A percentile compares a stretch with the other conserved stretches of the same genome.
Evolutionary conservation across 164 flowering plant species (phyloP).

Genomic region (Liquidambar formosana): DNA sequence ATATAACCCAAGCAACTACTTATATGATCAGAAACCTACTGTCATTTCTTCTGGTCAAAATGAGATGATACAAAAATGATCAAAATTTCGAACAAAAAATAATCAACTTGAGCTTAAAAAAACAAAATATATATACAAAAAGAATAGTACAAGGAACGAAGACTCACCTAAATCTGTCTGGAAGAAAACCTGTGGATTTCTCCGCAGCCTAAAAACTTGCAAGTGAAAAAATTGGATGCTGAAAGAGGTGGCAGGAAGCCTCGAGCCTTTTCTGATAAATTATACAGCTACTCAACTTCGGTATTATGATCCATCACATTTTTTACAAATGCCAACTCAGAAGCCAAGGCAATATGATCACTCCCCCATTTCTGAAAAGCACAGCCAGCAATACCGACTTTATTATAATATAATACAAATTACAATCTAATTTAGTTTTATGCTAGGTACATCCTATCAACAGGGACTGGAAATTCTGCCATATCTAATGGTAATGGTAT

Average conservation of each 20-base stretch:
- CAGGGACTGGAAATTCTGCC: too few species aligned
- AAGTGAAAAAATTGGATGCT: not conserved
- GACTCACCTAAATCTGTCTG: not conserved
- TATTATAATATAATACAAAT: not conserved
- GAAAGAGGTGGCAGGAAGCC: not conserved
- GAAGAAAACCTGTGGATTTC: not conserved
- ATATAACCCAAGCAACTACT: not conserved
- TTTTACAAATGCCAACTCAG: constrained; percentile 52
- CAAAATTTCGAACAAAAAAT: not conserved
- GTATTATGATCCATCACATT: constrained; percentile 12
- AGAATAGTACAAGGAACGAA: not conserved
- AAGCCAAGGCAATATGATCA: constrained; percentile 66
- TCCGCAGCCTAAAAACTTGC: not conserved
- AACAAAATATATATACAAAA: not conserved
- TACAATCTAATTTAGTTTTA: too few species aligned
- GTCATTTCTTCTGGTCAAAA: not conserved
- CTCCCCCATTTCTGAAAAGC: constrained; percentile 74
- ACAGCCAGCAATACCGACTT: not conserved
- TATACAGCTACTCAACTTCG: constrained; percentile 9
- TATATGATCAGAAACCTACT: not conserved
- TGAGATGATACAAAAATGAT: not conserved
- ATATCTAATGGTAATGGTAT: too few species aligned
- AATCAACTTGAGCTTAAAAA: too few species aligned
- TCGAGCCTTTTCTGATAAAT: not conserved
- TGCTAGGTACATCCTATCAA: too few species aligned